Evolutionary conservation across 768 basidiomycete species (phyloP).

Genomic region (Melanogaster broomeanus): DNA sequence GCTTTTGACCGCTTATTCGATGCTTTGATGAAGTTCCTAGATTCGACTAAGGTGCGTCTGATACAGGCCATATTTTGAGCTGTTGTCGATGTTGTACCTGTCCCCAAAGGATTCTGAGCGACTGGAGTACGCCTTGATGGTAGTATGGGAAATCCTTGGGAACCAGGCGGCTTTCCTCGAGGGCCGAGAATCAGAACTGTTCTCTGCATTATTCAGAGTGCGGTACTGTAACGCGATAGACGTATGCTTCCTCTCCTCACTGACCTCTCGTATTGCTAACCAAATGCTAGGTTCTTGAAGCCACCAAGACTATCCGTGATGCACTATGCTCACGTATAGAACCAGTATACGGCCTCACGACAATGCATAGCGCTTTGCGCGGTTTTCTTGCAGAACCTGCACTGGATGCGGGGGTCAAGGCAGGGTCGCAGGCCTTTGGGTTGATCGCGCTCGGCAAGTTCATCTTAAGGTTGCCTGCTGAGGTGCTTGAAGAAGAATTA

Average conservation of each 20-base stretch:
- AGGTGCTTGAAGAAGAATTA: constrained; percentile 85
- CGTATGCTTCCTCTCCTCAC: constrained; percentile 43
- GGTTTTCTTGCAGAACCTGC: constrained; percentile 58
- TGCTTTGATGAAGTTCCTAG: constrained; percentile 63
- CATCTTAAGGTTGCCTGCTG: constrained; percentile 74
- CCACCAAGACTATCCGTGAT: constrained; percentile 81
- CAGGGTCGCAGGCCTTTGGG: constrained; percentile 77
- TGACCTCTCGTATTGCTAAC: not conserved
- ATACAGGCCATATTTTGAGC: not conserved
- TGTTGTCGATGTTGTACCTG: constrained; percentile 1
- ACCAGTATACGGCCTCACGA: constrained; percentile 83
- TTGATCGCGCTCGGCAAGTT: constrained; percentile 84
- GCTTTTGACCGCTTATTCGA: constrained; percentile 71
- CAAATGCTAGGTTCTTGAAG: constrained; percentile 67
- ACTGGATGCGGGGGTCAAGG: constrained; percentile 55
- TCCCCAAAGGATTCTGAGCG: constrained; percentile 54
- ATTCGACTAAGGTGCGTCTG: constrained; percentile 57
- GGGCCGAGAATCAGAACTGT: constrained; percentile 77
- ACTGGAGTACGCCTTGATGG: constrained; percentile 77
- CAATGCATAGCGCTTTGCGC: constrained; percentile 72
- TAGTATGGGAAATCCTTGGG: constrained; percentile 83
- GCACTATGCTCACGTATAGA: constrained; percentile 69
- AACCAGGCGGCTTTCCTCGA: constrained; percentile 73
- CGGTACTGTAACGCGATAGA: constrained; percentile 72
- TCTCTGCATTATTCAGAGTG: constrained; percentile 67